Percentiles rank a stretch among this genome's conserved stretches.
These are phyloP conservation scores for Balansia obtecta DNA, from an alignment of 2,329 filamentous ascomycete species.

Conservation along the genomic window DNA sequence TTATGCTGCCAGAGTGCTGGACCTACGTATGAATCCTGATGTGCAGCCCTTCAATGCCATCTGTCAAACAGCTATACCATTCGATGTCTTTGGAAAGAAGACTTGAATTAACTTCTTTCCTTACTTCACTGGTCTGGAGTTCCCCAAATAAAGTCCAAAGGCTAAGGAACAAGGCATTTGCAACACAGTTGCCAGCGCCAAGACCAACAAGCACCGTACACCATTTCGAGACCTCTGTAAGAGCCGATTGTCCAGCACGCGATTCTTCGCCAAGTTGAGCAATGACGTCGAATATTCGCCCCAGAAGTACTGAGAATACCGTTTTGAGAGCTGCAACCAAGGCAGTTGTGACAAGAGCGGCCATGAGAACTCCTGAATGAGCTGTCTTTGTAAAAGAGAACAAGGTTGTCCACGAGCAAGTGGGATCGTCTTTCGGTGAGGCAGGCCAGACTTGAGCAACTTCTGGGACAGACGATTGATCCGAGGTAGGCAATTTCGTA, in stretches of 20 bases:
- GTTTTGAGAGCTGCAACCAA: constrained; percentile 52
- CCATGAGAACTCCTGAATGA: constrained; percentile 42
- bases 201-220: constrained; percentile 51
- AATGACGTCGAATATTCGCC: constrained; percentile 62
- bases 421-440: no score
- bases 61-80: constrained; percentile 68
- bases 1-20: neutral
- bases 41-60: constrained; percentile 61
- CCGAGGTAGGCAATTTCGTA: neutral
- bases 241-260: constrained; percentile 35
- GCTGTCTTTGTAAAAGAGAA: constrained; percentile 59
- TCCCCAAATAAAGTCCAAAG: constrained; percentile 73
- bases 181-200: constrained; percentile 52
- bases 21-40: constrained; percentile 61
- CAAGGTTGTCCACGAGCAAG: constrained; percentile 32
- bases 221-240: constrained; percentile 43
- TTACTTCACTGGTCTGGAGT: constrained; percentile 56
- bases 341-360: constrained; percentile 44
- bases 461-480: neutral
- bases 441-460: neutral
- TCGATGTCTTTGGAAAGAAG: constrained; percentile 61
- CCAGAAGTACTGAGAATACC: constrained; percentile 56
- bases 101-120: constrained; percentile 51
- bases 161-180: constrained; percentile 53
- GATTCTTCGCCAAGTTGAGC: constrained; percentile 48